Evolutionary conservation across 257 asterid species (phyloP).

Genomic region (Petunia secreta): DNA sequence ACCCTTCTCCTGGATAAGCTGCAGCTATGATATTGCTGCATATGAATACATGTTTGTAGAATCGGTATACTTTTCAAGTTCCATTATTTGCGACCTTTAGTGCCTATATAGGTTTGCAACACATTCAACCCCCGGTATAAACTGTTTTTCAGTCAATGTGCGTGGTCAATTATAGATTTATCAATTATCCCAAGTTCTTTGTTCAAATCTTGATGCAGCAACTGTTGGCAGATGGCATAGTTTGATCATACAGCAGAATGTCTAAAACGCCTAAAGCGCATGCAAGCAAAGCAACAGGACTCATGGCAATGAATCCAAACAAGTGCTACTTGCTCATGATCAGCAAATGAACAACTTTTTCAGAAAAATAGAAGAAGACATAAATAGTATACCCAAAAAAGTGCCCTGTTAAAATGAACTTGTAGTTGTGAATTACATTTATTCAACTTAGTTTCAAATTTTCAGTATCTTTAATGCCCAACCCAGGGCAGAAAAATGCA

Average conservation of each 20-base stretch:
- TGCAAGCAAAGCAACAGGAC: no score
- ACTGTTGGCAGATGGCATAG: neutral
- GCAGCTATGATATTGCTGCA: no score
- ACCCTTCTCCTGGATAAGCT: neutral
- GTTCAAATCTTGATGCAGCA: neutral
- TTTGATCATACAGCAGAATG: neutral
- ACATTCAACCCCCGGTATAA: neutral
- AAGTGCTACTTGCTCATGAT: neutral
- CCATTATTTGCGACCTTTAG: neutral
- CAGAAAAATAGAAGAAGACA: neutral
- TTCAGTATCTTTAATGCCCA: conserved; percentile 29
- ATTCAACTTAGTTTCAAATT: conserved; percentile 30
- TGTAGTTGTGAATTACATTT: conserved; percentile 24
- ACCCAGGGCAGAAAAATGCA: conserved; percentile 31
- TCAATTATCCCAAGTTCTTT: neutral
- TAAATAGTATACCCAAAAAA: neutral
- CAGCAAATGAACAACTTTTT: neutral
- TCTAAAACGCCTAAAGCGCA: neutral
- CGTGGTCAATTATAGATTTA: neutral
- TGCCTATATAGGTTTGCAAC: neutral
- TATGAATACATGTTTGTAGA: neutral
- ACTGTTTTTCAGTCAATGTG: no score
- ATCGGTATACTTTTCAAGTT: neutral
- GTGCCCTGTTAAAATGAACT: neutral
- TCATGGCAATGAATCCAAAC: neutral